Evolutionary conservation across 1,139 yeast genomes (phyloP), one percentile per base, ranked within the genome.

Genomic region (Hansenula anomala): DNA sequence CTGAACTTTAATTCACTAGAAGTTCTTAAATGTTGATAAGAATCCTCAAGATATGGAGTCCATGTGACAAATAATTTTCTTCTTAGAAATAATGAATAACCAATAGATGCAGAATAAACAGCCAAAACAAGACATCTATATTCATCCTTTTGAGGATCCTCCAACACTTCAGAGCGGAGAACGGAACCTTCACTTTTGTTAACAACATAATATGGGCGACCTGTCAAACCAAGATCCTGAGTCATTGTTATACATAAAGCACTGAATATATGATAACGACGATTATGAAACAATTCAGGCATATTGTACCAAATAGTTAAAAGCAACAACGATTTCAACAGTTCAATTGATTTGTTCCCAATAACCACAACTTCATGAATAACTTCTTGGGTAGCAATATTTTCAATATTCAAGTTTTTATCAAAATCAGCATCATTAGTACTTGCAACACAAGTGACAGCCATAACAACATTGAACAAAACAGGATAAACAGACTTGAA

Each of bases 301-400:
- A 87, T 77, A 48, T 84, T 86, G 57, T 87, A 87, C 95, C 96
- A 89, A 27, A 81, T 60, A 29, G 84, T 73, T 38, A 85, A 62
- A 4, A 86, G 53, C 23, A 85, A 54, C 34, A 85, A 61, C 16
- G 82, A 65, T 55, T 83, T 80, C 31, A 87, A 63, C 37, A 87
- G 61, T 55, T 86, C 92, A 19, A 80, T 64, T 8, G 81, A 73
- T 60, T 86, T 88, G 41, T 77, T 69, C n/a, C 96, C 95, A 19
- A 73, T 67, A 13, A 83, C 71, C 63, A 87, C 62, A 9, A 82
- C 73, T 51, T 86, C 90, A 36, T 72, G 69, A 4, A 83, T 65
- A 2, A 86, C 59, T 9, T 79, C 61, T 48, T 73, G 71, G 26
- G 80, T 66, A 1, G 88, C 81, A 39, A 73, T 68, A 41, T 74